Conservation (phyloP, 1,139 yeast species). For the Scheffersomyces parashehatae region DNA sequence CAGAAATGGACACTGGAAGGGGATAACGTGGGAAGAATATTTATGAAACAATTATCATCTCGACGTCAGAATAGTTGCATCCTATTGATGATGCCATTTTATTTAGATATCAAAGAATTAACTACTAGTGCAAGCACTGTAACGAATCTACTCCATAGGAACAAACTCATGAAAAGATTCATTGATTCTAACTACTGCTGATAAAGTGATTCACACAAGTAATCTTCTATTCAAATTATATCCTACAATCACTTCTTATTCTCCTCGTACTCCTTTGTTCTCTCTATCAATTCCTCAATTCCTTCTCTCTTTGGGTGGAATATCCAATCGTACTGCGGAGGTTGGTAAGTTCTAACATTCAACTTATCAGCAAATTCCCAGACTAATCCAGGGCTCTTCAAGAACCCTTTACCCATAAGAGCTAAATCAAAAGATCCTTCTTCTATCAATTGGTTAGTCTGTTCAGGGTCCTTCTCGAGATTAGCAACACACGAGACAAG, state of each 20-base stretch:
- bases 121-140: too few relatives aligned
- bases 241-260: neutral
- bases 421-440: slow-evolving; percentile 45
- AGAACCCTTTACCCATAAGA: slow-evolving; percentile 44
- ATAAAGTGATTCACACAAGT: too few relatives aligned
- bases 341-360: slow-evolving; percentile 38
- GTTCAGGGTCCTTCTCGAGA: slow-evolving; percentile 28
- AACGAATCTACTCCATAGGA: too few relatives aligned
- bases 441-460: slow-evolving; percentile 39
- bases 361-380: slow-evolving; percentile 51
- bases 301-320: neutral
- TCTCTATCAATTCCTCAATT: slow-evolving; percentile 2
- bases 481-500: slow-evolving; percentile 49
- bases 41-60: too few relatives aligned
- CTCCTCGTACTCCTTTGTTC: neutral
- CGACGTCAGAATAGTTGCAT: too few relatives aligned
- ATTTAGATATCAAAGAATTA: too few relatives aligned
- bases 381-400: slow-evolving; percentile 49
- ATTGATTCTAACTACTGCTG: too few relatives aligned
- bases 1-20: too few relatives aligned
- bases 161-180: too few relatives aligned
- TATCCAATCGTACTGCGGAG: slow-evolving; percentile 37
- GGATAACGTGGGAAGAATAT: too few relatives aligned
- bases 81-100: too few relatives aligned
- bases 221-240: neutral